These are phyloP conservation scores for Xylariaceae sp. DNA, from an alignment of 2,329 filamentous ascomycete genomes.

Conservation along the genomic window DNA sequence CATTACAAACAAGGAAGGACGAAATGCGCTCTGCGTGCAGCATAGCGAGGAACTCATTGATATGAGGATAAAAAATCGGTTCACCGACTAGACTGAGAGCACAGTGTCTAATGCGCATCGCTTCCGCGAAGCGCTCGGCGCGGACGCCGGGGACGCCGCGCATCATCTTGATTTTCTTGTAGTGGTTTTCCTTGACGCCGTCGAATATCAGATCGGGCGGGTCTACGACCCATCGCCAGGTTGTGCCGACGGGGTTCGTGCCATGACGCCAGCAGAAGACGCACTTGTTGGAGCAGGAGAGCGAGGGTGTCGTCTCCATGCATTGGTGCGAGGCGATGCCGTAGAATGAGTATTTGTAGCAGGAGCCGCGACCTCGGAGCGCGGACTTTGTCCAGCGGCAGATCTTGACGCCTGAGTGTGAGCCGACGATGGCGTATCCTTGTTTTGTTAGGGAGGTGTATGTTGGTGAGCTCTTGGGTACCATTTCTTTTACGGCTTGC, in stretches of 20 bases:
- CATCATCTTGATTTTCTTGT: slow-evolving; percentile 97
- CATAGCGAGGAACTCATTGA: slow-evolving; percentile 84
- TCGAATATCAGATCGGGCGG: slow-evolving; percentile 84
- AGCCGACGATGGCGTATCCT: slow-evolving; percentile 91
- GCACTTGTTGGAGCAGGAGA: slow-evolving; percentile 97
- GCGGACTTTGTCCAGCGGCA: slow-evolving; percentile 99
- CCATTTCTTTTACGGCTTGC: slow-evolving; percentile 77
- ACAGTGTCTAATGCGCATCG: slow-evolving; percentile 89
- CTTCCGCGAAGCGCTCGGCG: slow-evolving; percentile 87
- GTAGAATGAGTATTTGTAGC: slow-evolving; percentile 98
- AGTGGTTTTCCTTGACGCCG: slow-evolving; percentile 87
- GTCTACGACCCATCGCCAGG: slow-evolving; percentile 95
- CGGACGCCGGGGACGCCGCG: slow-evolving; percentile 89
- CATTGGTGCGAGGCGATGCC: slow-evolving; percentile 94
- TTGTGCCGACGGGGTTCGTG: slow-evolving; percentile 94
- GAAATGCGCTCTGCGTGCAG: slow-evolving; percentile 84
- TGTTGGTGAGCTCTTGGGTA: slow-evolving; percentile 84
- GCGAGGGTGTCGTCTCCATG: slow-evolving; percentile 95
- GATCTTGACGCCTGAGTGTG: slow-evolving; percentile 94
- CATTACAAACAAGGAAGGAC: slow-evolving; percentile 94
- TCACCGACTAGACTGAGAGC: slow-evolving; percentile 90
- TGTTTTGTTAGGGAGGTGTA: slow-evolving; percentile 89
- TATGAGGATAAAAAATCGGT: slow-evolving; percentile 97
- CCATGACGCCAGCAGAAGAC: slow-evolving; percentile 99
- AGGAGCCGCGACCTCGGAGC: slow-evolving; percentile 85